Conservation (phyloP, 2,329 filamentous ascomycete species). For the Nemania sp. region DNA sequence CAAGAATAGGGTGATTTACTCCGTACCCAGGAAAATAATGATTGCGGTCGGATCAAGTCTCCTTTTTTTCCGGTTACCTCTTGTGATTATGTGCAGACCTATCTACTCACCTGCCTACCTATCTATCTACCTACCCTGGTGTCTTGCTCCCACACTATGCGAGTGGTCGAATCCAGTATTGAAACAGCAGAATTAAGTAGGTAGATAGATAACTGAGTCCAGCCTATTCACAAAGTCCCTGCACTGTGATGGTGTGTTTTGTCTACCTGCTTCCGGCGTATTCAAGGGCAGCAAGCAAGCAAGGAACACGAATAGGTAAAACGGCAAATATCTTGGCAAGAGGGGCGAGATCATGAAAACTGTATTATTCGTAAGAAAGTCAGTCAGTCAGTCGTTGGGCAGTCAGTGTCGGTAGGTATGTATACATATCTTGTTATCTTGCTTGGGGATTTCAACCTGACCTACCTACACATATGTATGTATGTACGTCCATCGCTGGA, state of each 20-base stretch:
- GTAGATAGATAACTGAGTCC: neutral
- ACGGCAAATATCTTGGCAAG: constrained; percentile 22
- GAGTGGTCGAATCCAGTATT: constrained; percentile 6
- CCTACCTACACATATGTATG: too few species aligned
- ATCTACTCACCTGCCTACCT: neutral
- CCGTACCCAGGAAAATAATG: neutral
- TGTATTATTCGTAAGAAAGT: constrained; percentile 9
- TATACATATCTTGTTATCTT: neutral
- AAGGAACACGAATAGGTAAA: neutral
- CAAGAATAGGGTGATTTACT: neutral
- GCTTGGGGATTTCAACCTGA: constrained; percentile 9
- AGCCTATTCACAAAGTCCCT: neutral
- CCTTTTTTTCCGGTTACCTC: neutral
- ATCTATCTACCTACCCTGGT: constrained; percentile 5
- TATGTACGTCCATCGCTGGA: too few species aligned
- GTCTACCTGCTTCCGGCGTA: neutral
- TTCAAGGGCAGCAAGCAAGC: neutral
- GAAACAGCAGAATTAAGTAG: neutral
- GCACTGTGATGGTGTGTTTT: neutral
- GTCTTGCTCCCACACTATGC: constrained; percentile 9
- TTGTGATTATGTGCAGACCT: neutral
- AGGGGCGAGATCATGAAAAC: constrained; percentile 15
- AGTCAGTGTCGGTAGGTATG: neutral
- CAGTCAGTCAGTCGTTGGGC: too few species aligned
- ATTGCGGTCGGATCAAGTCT: neutral